Percentiles rank a stretch among this genome's conserved stretches.
Conservation (phyloP, 2,329 filamentous ascomycete genomes). For the Phialophora expanda region DNA sequence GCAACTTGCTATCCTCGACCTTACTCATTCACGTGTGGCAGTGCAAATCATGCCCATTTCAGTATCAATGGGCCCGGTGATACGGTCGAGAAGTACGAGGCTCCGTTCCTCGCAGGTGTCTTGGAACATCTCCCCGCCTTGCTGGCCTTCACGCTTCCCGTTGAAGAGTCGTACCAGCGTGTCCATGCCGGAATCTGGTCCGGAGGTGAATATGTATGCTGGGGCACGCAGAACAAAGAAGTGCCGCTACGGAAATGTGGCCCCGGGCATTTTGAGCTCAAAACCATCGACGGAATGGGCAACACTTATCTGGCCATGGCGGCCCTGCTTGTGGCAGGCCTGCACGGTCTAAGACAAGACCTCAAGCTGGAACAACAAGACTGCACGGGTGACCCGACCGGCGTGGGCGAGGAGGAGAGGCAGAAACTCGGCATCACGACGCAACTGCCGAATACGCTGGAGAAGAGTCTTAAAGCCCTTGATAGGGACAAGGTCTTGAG, state of each 20-base stretch:
- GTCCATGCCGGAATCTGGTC: constrained; percentile 74
- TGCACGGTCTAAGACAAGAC: constrained; percentile 56
- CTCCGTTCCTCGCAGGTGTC: constrained; percentile 73
- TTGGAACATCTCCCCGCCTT: constrained; percentile 69
- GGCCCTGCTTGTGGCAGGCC: constrained; percentile 65
- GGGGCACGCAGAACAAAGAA: constrained; percentile 83
- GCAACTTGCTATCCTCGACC: constrained; percentile 78
- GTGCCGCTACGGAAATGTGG: constrained; percentile 71
- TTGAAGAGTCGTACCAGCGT: constrained; percentile 70
- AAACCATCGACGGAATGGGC: constrained; percentile 76
- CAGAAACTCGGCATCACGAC: constrained; percentile 46
- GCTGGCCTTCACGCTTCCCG: constrained; percentile 71
- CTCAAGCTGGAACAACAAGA: constrained; percentile 43
- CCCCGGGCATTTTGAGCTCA: constrained; percentile 75
- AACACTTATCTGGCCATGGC: constrained; percentile 76
- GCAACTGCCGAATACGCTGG: constrained; percentile 45
- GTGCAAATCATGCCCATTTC: constrained; percentile 72
- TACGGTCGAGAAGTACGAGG: constrained; percentile 51
- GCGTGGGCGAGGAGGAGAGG: constrained; percentile 43
- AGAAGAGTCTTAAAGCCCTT: constrained; percentile 45
- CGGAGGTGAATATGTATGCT: constrained; percentile 77
- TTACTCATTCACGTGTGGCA: constrained; percentile 62
- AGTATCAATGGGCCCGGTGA: constrained; percentile 61
- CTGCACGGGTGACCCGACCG: constrained; percentile 45
- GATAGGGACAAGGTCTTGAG: constrained; percentile 42